Evolutionary conservation across 1,284 basidiomycete genomes (phyloP).

Genomic region (Exobasidium cylindrosporum): DNA sequence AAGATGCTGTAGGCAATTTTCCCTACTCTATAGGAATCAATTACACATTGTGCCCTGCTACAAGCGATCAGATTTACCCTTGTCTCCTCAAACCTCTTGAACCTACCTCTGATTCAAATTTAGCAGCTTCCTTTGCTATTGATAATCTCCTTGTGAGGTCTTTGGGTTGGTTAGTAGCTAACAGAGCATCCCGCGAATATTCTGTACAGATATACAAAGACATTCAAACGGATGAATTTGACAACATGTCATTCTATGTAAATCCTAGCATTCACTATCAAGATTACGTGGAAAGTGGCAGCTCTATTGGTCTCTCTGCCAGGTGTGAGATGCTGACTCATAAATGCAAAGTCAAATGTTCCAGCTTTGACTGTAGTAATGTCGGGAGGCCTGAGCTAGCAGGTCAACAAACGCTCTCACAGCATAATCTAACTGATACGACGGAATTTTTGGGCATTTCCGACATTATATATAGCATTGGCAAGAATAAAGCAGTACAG

Average conservation of each 20-base stretch:
- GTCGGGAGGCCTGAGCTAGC: conserved; percentile 12
- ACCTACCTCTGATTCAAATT: not conserved
- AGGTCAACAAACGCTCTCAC: not conserved
- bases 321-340: conserved; percentile 17
- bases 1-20: not conserved
- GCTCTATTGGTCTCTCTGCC: conserved; percentile 12
- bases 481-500: not conserved
- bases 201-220: not conserved
- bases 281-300: not conserved
- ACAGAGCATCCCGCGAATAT: conserved; percentile 12
- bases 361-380: conserved; percentile 17
- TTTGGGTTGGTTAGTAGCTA: conserved; percentile 17
- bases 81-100: conserved; percentile 12
- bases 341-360: not conserved
- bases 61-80: not conserved
- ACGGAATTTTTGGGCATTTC: not conserved
- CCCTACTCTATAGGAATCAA: conserved; percentile 15
- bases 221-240: conserved; percentile 4
- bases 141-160: conserved; percentile 2
- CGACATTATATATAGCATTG: not conserved
- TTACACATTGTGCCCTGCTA: conserved; percentile 12
- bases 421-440: not conserved
- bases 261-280: conserved; percentile 8
- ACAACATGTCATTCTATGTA: conserved; percentile 4
- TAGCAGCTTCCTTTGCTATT: not conserved